Conservation (phyloP, 768 basidiomycete species). For the Boletus speciosus region DNA sequence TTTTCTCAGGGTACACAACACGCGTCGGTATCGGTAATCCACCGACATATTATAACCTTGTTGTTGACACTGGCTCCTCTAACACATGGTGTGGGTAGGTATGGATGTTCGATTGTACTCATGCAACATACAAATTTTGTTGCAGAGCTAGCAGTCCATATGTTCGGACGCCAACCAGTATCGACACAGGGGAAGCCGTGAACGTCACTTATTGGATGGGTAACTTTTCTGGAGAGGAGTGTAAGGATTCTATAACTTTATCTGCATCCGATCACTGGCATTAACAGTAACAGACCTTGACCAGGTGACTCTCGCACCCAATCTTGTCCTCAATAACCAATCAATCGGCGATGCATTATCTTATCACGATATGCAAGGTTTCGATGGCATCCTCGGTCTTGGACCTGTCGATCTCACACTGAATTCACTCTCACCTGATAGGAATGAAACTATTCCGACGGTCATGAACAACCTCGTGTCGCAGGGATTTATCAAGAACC, state of each 20-base stretch:
- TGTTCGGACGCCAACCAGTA: constrained; percentile 20
- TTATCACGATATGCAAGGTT: constrained; percentile 7
- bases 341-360: constrained; percentile 26
- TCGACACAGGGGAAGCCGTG: constrained; percentile 21
- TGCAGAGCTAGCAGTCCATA: constrained; percentile 20
- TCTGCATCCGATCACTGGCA: not conserved
- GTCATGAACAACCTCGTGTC: constrained; percentile 22
- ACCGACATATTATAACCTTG: constrained; percentile 26
- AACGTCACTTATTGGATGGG: constrained; percentile 7
- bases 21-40: constrained; percentile 28
- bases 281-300: constrained; percentile 18
- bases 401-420: constrained; percentile 23
- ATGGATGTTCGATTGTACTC: not conserved
- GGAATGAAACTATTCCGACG: constrained; percentile 16
- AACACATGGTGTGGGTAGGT: constrained; percentile 29
- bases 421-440: not conserved
- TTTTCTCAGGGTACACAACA: constrained; percentile 14
- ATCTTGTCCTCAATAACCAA: constrained; percentile 26
- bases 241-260: not conserved
- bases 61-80: constrained; percentile 33
- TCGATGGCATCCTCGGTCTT: constrained; percentile 28
- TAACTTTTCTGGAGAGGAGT: constrained; percentile 35
- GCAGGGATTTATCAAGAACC: constrained; percentile 13
- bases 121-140: not conserved
- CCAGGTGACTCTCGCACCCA: constrained; percentile 22